Base-by-base conservation (phyloP, 768 basidiomycete genomes). In the Gymnopilus dilepis region DNA sequence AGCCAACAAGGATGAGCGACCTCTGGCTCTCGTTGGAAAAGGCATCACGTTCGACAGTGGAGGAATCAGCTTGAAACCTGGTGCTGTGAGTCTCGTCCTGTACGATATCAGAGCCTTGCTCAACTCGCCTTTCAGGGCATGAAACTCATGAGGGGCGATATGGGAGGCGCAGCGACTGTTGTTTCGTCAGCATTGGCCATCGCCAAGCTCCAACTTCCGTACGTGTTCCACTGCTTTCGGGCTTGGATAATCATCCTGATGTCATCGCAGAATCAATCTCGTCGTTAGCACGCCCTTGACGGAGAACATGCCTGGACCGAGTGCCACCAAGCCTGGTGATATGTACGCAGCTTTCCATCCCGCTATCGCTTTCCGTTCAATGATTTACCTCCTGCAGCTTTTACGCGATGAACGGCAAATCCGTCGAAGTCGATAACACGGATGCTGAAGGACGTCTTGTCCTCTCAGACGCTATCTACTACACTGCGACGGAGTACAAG, bases 21-120 rank as follows among this genome's bases (percentile, higher is more conserved):
- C 92, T 3, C 78, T 92, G 13, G 89, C 86, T 2, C 81, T 93
- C 61, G 91, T 95, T 34, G 94, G 94, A 33, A 95, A 95, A 72
- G 94, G 94, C 62, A 88, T 95, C 70, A 94, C 93, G 15, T 96
- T 95, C 65, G 93, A 96, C 73, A 86, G 87, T 2, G 93, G 93
- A 80, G 92, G 92, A 66, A 94, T 94, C 73, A 90, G 89, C 61
- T 76, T 96, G 73, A 95, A 95, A 75, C 86, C 91, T n/a, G 70
- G 81, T 33, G 81, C 82, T 33, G 91, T 88, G 62, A 67, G 85
- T 80, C 7, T 53, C 42, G 12, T n/a, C 22, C 51, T 40, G 48
- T n/a, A n/a, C n/a, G n/a, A n/a, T n/a, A n/a, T n/a, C n/a, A n/a
- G n/a, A n/a, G n/a, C n/a, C n/a, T n/a, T n/a, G 12, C 41, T 2